Percentiles rank a stretch among this genome's conserved stretches.
These are phyloP conservation scores for Polygonum maritimum DNA, from an alignment of 148 eudicot genomes.

Conservation along the genomic window DNA sequence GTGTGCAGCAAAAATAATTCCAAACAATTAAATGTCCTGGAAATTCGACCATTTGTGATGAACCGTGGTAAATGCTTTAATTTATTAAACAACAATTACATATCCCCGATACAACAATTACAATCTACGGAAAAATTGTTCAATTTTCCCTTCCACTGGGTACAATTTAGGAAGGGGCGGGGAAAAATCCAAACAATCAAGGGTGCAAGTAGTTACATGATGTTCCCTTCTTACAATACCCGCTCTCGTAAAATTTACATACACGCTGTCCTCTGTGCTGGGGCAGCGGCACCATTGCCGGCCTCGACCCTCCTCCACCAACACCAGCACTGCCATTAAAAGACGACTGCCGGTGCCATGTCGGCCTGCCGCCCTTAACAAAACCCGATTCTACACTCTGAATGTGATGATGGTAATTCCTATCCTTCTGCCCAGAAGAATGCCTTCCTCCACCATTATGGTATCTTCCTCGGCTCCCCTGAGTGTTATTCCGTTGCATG, in stretches of 20 bases:
- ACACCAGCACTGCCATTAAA: conserved; percentile 27
- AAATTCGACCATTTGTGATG: not conserved
- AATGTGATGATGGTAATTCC: conserved; percentile 21
- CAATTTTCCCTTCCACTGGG: conserved; percentile 13
- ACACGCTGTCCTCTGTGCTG: conserved; percentile 51
- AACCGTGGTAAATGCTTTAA: not conserved
- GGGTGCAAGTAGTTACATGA: conserved; percentile 76
- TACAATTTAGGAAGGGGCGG: conserved; percentile 17
- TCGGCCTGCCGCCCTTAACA: conserved; percentile 31
- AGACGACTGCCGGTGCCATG: conserved; percentile 45
- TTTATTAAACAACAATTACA: conserved; percentile 9
- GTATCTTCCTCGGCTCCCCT: conserved; percentile 15
- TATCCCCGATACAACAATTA: conserved; percentile 29
- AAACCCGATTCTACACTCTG: conserved; percentile 40
- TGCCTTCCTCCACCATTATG: conserved; percentile 27
- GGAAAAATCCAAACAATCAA: conserved; percentile 2
- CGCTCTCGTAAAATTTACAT: conserved; percentile 71
- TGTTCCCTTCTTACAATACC: conserved; percentile 71
- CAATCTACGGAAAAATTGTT: conserved; percentile 34
- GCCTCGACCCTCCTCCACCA: conserved; percentile 44
- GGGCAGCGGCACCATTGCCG: conserved; percentile 15
- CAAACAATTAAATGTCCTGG: too few species aligned
- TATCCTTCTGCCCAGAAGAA: conserved; percentile 41
- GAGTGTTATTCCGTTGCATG: conserved; percentile 18
- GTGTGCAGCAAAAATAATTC: too few species aligned